phyloP scores from a whole-genome alignment of 1,284 basidiomycete genomes.

The Leccinum subspadiceum region DNA sequence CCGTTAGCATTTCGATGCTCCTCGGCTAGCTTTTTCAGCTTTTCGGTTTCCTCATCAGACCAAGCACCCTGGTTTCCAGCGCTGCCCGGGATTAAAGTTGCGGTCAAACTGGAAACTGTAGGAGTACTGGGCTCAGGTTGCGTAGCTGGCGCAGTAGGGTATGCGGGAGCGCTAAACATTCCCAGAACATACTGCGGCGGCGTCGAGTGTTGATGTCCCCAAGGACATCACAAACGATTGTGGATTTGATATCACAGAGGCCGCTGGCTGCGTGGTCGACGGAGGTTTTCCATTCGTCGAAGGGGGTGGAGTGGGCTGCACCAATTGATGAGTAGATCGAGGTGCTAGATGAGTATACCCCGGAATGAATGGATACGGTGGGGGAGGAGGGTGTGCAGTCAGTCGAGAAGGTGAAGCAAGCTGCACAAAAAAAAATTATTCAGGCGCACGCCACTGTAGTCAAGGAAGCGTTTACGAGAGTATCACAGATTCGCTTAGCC shows the following conservation, averaged over 20 bases:
- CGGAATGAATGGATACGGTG: constrained; percentile 49
- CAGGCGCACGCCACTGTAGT: constrained; percentile 4
- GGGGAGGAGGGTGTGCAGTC: constrained; percentile 61
- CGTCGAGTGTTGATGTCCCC: constrained; percentile 37
- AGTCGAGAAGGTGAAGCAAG: constrained; percentile 68
- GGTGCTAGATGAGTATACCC: constrained; percentile 33
- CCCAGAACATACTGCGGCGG: constrained; percentile 40
- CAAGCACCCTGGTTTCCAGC: constrained; percentile 66
- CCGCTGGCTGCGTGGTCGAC: constrained; percentile 26
- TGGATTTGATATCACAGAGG: constrained; percentile 60
- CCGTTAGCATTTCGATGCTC: constrained; percentile 53
- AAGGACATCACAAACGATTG: constrained; percentile 69
- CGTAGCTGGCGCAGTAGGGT: constrained; percentile 42
- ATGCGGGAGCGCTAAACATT: constrained; percentile 43
- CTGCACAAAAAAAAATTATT: constrained; percentile 36
- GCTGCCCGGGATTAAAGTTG: constrained; percentile 31
- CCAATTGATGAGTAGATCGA: constrained; percentile 19
- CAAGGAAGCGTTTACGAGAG: constrained; percentile 49
- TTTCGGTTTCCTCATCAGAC: constrained; percentile 72
- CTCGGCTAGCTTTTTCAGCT: constrained; percentile 62
- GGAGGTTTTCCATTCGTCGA: constrained; percentile 29
- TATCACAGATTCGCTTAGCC: constrained; percentile 74
- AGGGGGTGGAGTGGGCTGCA: constrained; percentile 30
- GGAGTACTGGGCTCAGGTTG: constrained; percentile 31
- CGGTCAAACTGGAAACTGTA: constrained; percentile 21